Conservation (phyloP, 768 basidiomycete species). For the Plicaturopsis crispa region DNA sequence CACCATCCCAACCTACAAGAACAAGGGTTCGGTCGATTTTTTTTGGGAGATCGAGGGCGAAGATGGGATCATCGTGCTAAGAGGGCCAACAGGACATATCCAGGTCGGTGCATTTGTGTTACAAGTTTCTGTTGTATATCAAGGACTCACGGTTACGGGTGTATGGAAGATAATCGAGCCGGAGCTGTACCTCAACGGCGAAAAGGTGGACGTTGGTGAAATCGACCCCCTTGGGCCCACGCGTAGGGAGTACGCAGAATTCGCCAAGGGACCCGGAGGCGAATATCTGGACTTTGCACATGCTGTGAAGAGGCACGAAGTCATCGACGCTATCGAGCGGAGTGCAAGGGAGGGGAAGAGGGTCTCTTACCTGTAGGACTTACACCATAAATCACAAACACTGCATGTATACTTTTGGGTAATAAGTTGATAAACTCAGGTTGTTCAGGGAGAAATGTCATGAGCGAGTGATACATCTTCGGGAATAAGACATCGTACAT, state of each 20-base stretch:
- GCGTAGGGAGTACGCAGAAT: constrained; percentile 17
- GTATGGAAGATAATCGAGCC: constrained; percentile 18
- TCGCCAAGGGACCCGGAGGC: constrained; percentile 14
- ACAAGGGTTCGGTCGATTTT: constrained; percentile 16
- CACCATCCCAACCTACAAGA: constrained; percentile 14
- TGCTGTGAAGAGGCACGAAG: constrained; percentile 14
- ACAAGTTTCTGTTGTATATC: too few relatives aligned
- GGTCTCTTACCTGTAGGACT: too few relatives aligned
- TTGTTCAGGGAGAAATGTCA: too few relatives aligned
- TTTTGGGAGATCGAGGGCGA: constrained; percentile 28
- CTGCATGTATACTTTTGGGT: too few relatives aligned
- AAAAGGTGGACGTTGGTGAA: constrained; percentile 17
- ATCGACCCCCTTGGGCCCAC: too few relatives aligned
- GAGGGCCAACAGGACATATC: too few relatives aligned
- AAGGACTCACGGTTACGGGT: too few relatives aligned
- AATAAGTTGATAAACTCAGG: too few relatives aligned
- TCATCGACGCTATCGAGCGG: constrained; percentile 16
- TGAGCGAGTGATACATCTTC: too few relatives aligned
- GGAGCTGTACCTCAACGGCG: constrained; percentile 22
- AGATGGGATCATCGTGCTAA: constrained; percentile 18
- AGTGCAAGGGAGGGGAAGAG: constrained; percentile 19
- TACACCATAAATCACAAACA: too few relatives aligned
- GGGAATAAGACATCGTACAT: too few relatives aligned
- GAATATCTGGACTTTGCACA: constrained; percentile 20
- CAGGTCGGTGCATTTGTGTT: too few relatives aligned